Evolutionary conservation across 495 filamentous ascomycete genomes (phyloP).

Genomic region (Cercophora newfieldiana): DNA sequence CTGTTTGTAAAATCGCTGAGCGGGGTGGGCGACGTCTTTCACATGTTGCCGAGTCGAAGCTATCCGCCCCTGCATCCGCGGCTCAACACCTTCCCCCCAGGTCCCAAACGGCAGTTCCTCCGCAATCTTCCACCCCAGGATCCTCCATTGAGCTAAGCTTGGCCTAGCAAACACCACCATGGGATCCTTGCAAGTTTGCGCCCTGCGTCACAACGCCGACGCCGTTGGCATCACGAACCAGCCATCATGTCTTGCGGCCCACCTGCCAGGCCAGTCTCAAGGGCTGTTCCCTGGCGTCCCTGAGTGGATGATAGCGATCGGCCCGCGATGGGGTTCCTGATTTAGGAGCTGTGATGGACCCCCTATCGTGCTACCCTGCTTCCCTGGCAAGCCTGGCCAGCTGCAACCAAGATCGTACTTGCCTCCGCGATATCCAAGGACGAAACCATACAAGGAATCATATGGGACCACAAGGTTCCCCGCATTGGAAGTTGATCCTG

Average conservation of each 20-base stretch:
- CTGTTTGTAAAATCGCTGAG: no score
- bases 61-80: conserved; percentile 11
- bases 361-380: neutral
- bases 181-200: no score
- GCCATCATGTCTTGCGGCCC: neutral
- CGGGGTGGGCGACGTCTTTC: neutral
- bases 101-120: conserved; percentile 1
- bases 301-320: neutral
- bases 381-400: neutral
- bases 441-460: neutral
- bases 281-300: neutral
- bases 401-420: neutral
- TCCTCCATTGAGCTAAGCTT: neutral
- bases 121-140: neutral
- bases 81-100: neutral
- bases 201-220: neutral
- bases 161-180: no score
- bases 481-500: conserved; percentile 7
- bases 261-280: neutral
- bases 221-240: neutral
- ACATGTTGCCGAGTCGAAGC: conserved; percentile 7
- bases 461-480: neutral
- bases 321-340: neutral
- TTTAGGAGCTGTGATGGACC: conserved; percentile 3
- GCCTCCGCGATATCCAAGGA: neutral